These are phyloP conservation scores for Yamadazyma atmosphaerica DNA, from an alignment of 1,139 yeast species.

Conservation along the genomic window DNA sequence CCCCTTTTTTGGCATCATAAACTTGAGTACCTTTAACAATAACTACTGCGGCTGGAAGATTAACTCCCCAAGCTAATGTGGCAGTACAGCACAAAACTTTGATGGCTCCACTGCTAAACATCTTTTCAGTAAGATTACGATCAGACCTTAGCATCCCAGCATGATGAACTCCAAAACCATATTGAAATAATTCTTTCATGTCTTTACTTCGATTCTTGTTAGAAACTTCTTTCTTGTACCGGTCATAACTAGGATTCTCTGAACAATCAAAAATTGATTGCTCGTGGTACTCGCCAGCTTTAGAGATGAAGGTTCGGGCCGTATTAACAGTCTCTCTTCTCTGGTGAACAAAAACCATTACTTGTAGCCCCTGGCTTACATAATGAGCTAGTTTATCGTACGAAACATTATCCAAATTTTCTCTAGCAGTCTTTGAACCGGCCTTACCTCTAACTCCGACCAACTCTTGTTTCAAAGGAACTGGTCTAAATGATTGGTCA, in stretches of 20 bases:
- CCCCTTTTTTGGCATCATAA: constrained; percentile 93
- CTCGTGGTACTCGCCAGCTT: constrained; percentile 65
- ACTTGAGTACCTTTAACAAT: constrained; percentile 96
- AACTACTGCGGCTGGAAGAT: constrained; percentile 96
- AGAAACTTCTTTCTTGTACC: constrained; percentile 64
- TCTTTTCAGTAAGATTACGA: constrained; percentile 82
- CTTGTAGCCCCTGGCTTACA: constrained; percentile 75
- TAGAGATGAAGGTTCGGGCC: constrained; percentile 67
- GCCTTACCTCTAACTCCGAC: constrained; percentile 89
- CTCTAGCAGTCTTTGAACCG: constrained; percentile 63
- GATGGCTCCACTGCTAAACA: constrained; percentile 84
- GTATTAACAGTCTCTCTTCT: constrained; percentile 90
- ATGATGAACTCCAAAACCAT: constrained; percentile 93
- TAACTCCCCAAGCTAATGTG: constrained; percentile 99
- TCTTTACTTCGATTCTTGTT: constrained; percentile 74
- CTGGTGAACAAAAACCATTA: constrained; percentile 96
- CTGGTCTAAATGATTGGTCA: constrained; percentile 92
- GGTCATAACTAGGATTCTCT: constrained; percentile 43
- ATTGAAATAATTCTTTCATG: constrained; percentile 72
- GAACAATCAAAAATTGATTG: constrained; percentile 62
- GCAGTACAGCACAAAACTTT: constrained; percentile 95
- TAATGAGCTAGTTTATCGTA: constrained; percentile 75
- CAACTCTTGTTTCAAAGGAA: constrained; percentile 86
- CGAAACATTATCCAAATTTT: constrained; percentile 72
- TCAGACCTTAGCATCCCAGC: constrained; percentile 96